Evolutionary conservation across 225 moss, liverwort and hornwort species (phyloP).

Genomic region (Physcomitrium patens): DNA sequence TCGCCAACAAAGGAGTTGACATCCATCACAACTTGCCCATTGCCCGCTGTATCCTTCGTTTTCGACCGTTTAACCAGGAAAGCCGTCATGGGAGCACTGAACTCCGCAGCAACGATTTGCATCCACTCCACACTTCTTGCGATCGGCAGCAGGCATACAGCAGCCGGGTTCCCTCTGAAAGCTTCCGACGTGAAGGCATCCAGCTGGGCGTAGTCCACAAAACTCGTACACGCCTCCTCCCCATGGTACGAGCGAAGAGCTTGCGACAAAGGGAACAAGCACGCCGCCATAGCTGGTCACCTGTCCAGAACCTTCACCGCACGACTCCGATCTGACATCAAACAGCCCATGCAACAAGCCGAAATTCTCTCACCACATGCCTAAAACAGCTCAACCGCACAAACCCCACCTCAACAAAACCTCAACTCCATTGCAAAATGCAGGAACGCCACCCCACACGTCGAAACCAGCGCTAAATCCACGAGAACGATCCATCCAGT

Average conservation of each 20-base stretch:
- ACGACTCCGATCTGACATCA: background rate
- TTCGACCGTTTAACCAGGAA: slow-evolving; percentile 33
- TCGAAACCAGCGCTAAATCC: no score
- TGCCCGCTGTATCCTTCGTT: background rate
- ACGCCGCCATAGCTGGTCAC: slow-evolving; percentile 32
- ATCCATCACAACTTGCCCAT: background rate
- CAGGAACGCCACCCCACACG: background rate
- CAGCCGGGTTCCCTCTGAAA: slow-evolving; percentile 59
- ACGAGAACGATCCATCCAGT: no score
- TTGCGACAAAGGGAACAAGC: slow-evolving; percentile 45
- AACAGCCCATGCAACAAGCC: background rate
- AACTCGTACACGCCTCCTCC: background rate
- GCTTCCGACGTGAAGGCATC: slow-evolving; percentile 53
- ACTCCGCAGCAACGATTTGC: slow-evolving; percentile 56
- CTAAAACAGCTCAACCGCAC: background rate
- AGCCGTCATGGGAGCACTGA: slow-evolving; percentile 50
- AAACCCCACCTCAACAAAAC: background rate
- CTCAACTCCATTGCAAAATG: background rate
- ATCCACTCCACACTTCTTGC: slow-evolving; percentile 40
- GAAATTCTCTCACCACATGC: background rate
- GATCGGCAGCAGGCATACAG: slow-evolving; percentile 41
- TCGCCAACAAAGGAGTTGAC: background rate
- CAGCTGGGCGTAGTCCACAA: slow-evolving; percentile 47
- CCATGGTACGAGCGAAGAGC: slow-evolving; percentile 18
- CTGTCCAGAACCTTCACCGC: background rate